Percentiles rank a stretch among this genome's conserved stretches.
These are phyloP conservation scores for Diaporthe helianthi DNA, from an alignment of 2,329 filamentous ascomycete species.

Conservation along the genomic window DNA sequence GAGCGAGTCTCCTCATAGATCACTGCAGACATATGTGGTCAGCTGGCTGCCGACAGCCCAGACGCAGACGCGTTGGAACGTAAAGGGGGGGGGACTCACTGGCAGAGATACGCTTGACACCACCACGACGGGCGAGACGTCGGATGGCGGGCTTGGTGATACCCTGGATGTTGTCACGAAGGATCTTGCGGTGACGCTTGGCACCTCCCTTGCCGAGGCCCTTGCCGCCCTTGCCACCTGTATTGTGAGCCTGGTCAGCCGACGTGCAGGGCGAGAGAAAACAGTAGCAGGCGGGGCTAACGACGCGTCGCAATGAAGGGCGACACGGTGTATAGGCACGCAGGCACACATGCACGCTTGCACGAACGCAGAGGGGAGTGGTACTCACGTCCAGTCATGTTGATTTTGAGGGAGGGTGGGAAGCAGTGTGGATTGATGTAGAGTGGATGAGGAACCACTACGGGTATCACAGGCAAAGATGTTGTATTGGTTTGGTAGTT, in stretches of 20 bases:
- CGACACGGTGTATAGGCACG: too few species aligned
- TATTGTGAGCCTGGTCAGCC: constrained; percentile 32
- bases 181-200: constrained; percentile 99
- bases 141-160: constrained; percentile 99
- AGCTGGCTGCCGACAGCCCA: constrained; percentile 10
- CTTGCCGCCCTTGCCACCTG: constrained; percentile 95
- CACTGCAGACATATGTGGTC: constrained; percentile 53
- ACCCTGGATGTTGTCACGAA: constrained; percentile 99
- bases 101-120: constrained; percentile 99
- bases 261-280: too few species aligned
- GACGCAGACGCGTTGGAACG: not conserved
- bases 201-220: constrained; percentile 97
- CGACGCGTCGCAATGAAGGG: constrained; percentile 2
- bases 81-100: constrained; percentile 64
- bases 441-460: constrained; percentile 11
- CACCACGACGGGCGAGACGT: constrained; percentile 97
- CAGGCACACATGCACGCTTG: too few species aligned
- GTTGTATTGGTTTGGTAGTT: constrained; percentile 38
- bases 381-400: constrained; percentile 48
- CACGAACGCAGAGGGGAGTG: not conserved
- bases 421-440: constrained; percentile 35
- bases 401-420: constrained; percentile 36
- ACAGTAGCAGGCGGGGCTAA: too few species aligned
- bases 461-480: constrained; percentile 18
- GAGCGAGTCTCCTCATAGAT: constrained; percentile 85